Conservation (phyloP, 1,284 basidiomycete species). For the Veloporphyrellus conicus region DNA sequence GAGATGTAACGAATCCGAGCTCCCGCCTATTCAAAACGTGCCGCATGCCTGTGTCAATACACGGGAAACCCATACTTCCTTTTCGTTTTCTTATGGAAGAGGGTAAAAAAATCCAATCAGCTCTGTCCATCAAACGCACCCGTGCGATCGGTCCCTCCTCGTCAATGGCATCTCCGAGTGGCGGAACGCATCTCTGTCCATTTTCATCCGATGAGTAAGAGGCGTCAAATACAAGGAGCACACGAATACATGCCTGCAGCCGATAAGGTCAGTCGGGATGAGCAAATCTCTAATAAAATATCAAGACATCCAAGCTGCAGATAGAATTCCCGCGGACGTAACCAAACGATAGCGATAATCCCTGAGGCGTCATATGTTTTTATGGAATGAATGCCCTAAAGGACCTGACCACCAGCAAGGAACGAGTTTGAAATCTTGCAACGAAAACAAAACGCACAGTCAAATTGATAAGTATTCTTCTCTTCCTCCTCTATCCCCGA, state of each 20-base stretch:
- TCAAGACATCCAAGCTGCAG: constrained; percentile 6
- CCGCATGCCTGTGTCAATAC: constrained; percentile 47
- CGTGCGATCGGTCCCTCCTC: constrained; percentile 6
- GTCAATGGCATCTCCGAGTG: constrained; percentile 13
- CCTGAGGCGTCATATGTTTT: constrained; percentile 14
- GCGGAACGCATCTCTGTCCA: constrained; percentile 8
- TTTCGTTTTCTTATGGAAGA: constrained; percentile 24
- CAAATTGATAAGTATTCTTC: neutral
- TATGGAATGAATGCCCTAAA: neutral
- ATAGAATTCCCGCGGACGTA: constrained; percentile 29
- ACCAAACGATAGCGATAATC: constrained; percentile 9
- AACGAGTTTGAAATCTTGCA: neutral
- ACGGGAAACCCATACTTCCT: constrained; percentile 35
- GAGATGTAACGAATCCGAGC: constrained; percentile 44
- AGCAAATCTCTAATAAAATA: constrained; percentile 13
- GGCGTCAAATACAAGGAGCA: neutral
- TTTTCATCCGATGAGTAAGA: constrained; percentile 8
- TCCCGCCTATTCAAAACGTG: constrained; percentile 8
- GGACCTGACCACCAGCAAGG: neutral
- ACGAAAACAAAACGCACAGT: constrained; percentile 7
- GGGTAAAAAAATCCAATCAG: neutral
- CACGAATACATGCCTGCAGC: constrained; percentile 18
- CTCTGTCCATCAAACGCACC: constrained; percentile 8
- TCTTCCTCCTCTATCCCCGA: constrained; percentile 3
- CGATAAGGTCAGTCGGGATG: neutral